Evolutionary conservation across 208 protist species (phyloP), one percentile per base, ranked within the genome.

Genomic region (Trypanosomatidae sp.): DNA sequence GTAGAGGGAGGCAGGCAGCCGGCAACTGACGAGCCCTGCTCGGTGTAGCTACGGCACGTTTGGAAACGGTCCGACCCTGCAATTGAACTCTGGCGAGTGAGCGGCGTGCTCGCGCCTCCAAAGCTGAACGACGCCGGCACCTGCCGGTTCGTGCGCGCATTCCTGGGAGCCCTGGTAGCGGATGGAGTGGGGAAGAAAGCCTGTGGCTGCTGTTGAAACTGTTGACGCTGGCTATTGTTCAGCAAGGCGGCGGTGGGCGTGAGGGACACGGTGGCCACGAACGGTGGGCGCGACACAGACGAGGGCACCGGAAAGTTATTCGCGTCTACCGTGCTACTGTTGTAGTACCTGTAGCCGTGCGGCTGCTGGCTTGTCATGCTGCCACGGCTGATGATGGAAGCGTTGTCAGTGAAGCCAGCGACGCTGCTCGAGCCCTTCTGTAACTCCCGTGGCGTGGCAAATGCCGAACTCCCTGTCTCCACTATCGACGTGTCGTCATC

Each of bases 341-440:
- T 79, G 52, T 79, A 79, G 62, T 73, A 79, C 22, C 30, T 28
- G 69, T 79, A 79, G 19, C 68, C 74, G 62, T 79, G 74, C 25
- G 74, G 28, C 36, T 50, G 74, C 74, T 62, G 28, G 52, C 74
- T 79, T 52, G 8, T 58, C 68, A 79, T 73, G 68, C 74, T 79
- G 39, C 74, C 74, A 28, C 70, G 50, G 62, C 74, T 79, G 19
- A 69, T 39, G 41, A 79, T 65, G 49, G 68, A 73, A 13, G 36
- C 17, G 33, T 68, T 77, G 58, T 67, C 44, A 19, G 73, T 36
- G 9, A 72, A 6, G 58, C 73, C 53, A 33, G 73, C 43, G 22
- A 60, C 28, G 36, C 59, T 73, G 67, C 66, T 46, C 10, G 15
- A 52, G 39, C 17, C 25, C 49, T 47, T 53, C 41, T 55, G 62